Base-by-base conservation (phyloP, 208 protist species). In the Acanthamoeba polyphaga region DNA sequence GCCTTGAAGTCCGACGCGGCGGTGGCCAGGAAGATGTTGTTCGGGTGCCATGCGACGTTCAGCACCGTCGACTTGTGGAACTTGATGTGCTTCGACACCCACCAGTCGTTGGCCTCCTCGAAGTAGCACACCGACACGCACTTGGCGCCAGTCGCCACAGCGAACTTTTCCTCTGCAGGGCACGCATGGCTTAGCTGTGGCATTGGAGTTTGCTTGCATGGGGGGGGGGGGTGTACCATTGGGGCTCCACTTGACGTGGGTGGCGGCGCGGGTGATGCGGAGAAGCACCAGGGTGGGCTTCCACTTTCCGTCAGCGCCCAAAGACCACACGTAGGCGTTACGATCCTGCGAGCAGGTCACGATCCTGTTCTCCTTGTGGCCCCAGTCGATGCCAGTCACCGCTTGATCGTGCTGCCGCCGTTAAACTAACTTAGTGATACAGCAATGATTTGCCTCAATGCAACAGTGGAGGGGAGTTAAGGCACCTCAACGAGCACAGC, bases 291-390 rank as follows among this genome's bases (percentile, higher is more conserved):
- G 96, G 49, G 96, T 97, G 74, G 98, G 98, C 53, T 97, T 98
- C 98, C 98, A 99, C 49, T 95, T 95, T 24, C 95, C 95, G 27
- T 49, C 92, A 9, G 70, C 80, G 46, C 90, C 95, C 17, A 96
- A 58, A 4, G 94, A 96, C 98, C 98, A 99, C 49, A 99, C 98
- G 94, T 99, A 99, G 68, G 98, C 98, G 95, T 99, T 99, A 62
- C 98, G 94, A 95, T 99, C 98, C 93, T 99, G 98, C 38, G 97
- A 97, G 89, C 98, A 99, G 49, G 98, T 98, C 15, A 99, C 95
- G 85, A 99, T 98, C n/a, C 95, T 46, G 96, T 99, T 98, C 19
- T 95, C 97, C 43, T 96, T 96, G 62, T 93, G 95, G 68, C 96
- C 98, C 98, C 98, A 99, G 87, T 99, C 98, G 68, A 99, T 97